Evolutionary conservation across 2,329 filamentous ascomycete genomes (phyloP).

Genomic region (Apiospora pterosperma): DNA sequence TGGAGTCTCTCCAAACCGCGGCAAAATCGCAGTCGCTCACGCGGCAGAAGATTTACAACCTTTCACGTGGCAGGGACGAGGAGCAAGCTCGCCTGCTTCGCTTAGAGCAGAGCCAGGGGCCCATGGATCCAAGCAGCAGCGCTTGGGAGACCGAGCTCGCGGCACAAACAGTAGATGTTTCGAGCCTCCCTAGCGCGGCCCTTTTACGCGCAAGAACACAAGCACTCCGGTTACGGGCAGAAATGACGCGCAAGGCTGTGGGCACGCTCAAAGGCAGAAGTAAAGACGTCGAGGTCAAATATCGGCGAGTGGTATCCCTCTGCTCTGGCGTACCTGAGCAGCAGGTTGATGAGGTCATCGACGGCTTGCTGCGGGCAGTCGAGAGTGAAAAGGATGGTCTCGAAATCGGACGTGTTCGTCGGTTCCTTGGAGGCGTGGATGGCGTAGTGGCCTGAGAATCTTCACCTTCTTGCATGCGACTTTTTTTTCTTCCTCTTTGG

Average conservation of each 20-base stretch:
- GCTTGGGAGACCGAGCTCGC: slow-evolving; percentile 54
- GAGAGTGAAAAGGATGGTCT: slow-evolving; percentile 80
- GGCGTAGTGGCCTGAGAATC: slow-evolving; percentile 39
- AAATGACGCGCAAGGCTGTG: slow-evolving; percentile 63
- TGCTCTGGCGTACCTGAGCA: slow-evolving; percentile 78
- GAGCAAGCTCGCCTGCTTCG: slow-evolving; percentile 55
- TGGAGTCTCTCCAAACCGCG: slow-evolving; percentile 68
- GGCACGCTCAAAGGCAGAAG: slow-evolving; percentile 73
- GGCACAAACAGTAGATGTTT: slow-evolving; percentile 30
- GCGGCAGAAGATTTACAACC: slow-evolving; percentile 72
- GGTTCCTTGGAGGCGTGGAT: slow-evolving; percentile 78
- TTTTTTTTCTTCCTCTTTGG: not conserved
- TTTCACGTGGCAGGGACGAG: slow-evolving; percentile 69
- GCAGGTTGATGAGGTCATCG: slow-evolving; percentile 77
- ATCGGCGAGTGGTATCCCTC: slow-evolving; percentile 80
- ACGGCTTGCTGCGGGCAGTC: slow-evolving; percentile 78
- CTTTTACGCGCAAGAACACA: slow-evolving; percentile 65
- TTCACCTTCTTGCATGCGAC: not conserved
- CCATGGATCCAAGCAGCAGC: slow-evolving; percentile 42
- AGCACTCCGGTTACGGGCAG: slow-evolving; percentile 68
- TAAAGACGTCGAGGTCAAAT: slow-evolving; percentile 81
- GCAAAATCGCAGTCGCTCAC: slow-evolving; percentile 63
- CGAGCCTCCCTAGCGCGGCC: slow-evolving; percentile 53
- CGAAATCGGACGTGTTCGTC: slow-evolving; percentile 71
- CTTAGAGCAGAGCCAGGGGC: slow-evolving; percentile 40